These are phyloP conservation scores for Nelumbo lutea DNA, from an alignment of 164 flowering plant species.

Conservation along the genomic window DNA sequence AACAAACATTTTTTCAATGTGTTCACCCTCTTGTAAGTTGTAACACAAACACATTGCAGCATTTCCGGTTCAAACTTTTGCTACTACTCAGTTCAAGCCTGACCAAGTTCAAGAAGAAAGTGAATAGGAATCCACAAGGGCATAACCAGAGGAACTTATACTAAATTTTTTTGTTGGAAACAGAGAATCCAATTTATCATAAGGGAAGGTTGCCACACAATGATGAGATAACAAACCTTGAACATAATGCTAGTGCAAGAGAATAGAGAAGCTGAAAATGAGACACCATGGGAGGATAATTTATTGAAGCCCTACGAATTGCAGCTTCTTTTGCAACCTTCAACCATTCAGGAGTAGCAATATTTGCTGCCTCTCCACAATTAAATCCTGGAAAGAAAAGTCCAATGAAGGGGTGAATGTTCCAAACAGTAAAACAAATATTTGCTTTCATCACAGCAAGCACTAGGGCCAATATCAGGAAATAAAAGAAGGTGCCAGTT, in stretches of 20 bases:
- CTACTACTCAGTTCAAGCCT: background rate
- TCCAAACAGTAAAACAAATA: background rate
- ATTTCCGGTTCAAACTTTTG: background rate
- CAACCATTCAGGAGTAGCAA: slow-evolving; percentile 99
- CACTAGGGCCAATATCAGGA: background rate
- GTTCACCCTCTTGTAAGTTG: too few relatives aligned
- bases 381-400: slow-evolving; percentile 60
- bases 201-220: background rate
- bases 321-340: slow-evolving; percentile 92
- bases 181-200: background rate
- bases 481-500: background rate
- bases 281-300: slow-evolving; percentile 96
- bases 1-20: too few relatives aligned
- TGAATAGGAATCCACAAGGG: background rate
- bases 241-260: slow-evolving; percentile 63
- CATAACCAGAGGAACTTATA: background rate
- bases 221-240: slow-evolving; percentile 48
- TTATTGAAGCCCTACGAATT: slow-evolving; percentile 89
- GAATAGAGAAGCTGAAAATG: slow-evolving; percentile 94
- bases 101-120: background rate
- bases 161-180: background rate
- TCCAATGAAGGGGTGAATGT: slow-evolving; percentile 4
- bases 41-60: too few relatives aligned
- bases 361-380: slow-evolving; percentile 96
- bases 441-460: background rate